Evolutionary conservation across 1,284 basidiomycete genomes (phyloP), one percentile per base, ranked within the genome.

Genomic region (Boletus albobrunnescens): DNA sequence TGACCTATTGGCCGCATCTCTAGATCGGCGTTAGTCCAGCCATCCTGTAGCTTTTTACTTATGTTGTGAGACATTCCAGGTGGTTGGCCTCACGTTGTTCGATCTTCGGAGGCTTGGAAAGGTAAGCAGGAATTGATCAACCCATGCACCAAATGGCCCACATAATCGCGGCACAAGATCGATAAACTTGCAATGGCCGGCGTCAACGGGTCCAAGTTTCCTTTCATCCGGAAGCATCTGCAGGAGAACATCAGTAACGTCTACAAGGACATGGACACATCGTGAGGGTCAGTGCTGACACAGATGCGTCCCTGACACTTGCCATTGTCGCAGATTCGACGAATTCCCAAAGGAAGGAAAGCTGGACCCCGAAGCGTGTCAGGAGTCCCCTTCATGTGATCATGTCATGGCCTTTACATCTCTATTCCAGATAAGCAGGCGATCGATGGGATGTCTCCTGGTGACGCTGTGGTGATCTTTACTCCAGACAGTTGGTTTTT

Each of bases 1-100:
- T 53, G n/a, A 52, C 37, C 35, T 6, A 36, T 45, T 13, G 11
- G 36, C 27, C 39, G 17, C 35, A 41, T 50, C 17, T 28, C 17
- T 56, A 87, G 84, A 85, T 87, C 57, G 84, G 84, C 47, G 84
- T 87, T 66, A 54, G 80, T 51, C 22, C 45, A 41, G 19, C 19
- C 28, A 39, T 44, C 44, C 38, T 39, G 40, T 48, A 19, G 9
- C 38, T 41, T 20, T 27, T 16, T 42, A 6, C 37, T 17, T 30
- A n/a, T 22, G 16, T 48, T 30, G 26, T 58, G 33, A 64, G 36
- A 12, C 41, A 42, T 43, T 35, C 19, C 45, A 91, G 88, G 93
- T 96, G 35, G 91, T 95, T 50, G 93, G 81, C 20, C 74, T 95
- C 49, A 93, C 91, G 24, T 79, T 92, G 56, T 95, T 95, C 57